Percentiles rank a stretch among this genome's conserved stretches.
phyloP scores from a whole-genome alignment of 2,329 filamentous ascomycete species.

The Diaporthe vaccinii region DNA sequence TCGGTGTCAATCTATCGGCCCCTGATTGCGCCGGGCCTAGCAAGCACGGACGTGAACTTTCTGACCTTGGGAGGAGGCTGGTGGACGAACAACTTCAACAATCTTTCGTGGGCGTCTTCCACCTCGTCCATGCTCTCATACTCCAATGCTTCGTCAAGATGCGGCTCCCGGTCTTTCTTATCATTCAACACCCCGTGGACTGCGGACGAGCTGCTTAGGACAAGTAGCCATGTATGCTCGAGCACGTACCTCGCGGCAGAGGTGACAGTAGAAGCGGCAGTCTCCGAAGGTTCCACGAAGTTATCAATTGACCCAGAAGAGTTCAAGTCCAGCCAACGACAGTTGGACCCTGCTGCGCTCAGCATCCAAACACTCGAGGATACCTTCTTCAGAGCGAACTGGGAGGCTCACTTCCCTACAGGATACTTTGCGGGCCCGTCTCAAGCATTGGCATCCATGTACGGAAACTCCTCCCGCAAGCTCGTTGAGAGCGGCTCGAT shows the following conservation, averaged over 20 bases:
- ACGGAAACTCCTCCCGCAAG: neutral
- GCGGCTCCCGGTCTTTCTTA: neutral
- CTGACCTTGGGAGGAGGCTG: neutral
- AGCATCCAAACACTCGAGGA: neutral
- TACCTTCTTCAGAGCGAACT: neutral
- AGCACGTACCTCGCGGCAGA: neutral
- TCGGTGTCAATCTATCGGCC: neutral
- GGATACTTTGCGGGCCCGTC: neutral
- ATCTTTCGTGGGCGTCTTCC: neutral
- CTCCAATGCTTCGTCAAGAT: neutral
- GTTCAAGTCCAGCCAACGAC: neutral
- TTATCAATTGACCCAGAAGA: neutral
- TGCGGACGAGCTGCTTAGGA: neutral
- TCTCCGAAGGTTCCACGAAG: neutral
- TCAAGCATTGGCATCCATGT: neutral
- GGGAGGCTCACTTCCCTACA: neutral
- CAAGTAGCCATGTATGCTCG: neutral
- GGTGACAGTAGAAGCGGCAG: neutral
- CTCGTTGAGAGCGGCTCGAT: neutral
- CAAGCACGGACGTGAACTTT: neutral
- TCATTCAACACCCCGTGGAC: neutral
- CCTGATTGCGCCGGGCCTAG: neutral
- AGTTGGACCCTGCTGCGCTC: neutral
- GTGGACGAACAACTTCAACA: neutral
- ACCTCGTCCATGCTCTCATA: neutral